Percentiles rank a stretch among this genome's conserved stretches.
Evolutionary conservation across 257 asterid genomes (phyloP).

Genomic region (Catharanthus roseus): DNA sequence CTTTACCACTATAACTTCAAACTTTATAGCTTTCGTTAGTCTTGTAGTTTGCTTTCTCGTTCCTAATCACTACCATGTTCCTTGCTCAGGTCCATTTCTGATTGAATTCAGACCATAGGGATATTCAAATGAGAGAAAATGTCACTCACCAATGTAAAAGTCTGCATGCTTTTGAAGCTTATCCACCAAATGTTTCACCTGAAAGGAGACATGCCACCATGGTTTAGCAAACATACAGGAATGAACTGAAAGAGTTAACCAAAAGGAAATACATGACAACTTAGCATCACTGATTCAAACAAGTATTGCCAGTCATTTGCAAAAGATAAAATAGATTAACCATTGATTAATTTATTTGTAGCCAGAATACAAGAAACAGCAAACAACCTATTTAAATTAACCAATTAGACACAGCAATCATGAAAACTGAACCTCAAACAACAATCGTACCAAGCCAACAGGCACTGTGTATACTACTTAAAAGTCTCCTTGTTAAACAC

Average conservation of each 20-base stretch:
- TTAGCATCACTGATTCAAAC: not conserved
- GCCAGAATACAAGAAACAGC: not conserved
- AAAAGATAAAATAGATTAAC: not conserved
- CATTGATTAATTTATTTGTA: not conserved
- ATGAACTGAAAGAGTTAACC: not conserved
- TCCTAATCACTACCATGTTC: not conserved
- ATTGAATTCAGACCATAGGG: not conserved
- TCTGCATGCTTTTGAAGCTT: slow-evolving; percentile 62
- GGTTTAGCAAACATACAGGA: not conserved
- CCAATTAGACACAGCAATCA: not conserved
- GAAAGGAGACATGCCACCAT: slow-evolving; percentile 20
- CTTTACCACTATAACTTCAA: not conserved
- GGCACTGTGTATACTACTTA: not conserved
- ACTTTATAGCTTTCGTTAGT: not conserved
- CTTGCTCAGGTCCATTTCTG: not conserved
- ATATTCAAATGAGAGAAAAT: slow-evolving; percentile 12
- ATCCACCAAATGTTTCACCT: slow-evolving; percentile 69
- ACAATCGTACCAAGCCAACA: not conserved
- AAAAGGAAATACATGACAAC: not conserved
- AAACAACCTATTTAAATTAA: not conserved
- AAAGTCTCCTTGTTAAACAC: not conserved
- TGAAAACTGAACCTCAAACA: not conserved
- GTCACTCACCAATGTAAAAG: slow-evolving; percentile 64
- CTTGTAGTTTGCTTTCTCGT: not conserved
- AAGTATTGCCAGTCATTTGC: not conserved